Conservation (phyloP, 2,329 filamentous ascomycete genomes). For the Tolypocladium capitatum region DNA sequence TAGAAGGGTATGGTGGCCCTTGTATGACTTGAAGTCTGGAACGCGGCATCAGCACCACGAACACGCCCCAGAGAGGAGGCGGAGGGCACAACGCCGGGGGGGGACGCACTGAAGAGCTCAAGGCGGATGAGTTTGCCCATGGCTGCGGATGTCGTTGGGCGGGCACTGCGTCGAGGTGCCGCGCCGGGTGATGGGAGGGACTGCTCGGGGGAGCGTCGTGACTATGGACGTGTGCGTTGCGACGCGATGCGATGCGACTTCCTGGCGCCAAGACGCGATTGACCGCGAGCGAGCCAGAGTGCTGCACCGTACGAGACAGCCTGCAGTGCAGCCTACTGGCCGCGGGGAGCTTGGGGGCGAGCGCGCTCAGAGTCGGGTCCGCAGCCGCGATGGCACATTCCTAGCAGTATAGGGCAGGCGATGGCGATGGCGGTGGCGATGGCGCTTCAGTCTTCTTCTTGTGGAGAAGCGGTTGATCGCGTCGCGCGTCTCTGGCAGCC, state of each 20-base stretch:
- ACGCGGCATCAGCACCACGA: conserved; percentile 4
- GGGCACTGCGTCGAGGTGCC: background rate
- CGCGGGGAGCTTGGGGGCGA: background rate
- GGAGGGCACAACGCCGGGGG: conserved; percentile 15
- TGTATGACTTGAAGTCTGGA: conserved; percentile 97
- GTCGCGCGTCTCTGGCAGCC: background rate
- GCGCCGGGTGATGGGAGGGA: background rate
- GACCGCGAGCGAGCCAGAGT: background rate
- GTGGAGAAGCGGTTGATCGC: background rate
- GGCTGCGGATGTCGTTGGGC: conserved; percentile 19
- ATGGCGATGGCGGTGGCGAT: background rate
- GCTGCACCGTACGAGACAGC: background rate
- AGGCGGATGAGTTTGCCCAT: conserved; percentile 97
- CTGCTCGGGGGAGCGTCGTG: background rate
- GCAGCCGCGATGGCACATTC: background rate
- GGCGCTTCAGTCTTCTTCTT: background rate
- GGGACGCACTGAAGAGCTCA: conserved; percentile 67
- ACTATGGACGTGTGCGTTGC: background rate
- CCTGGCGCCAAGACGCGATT: background rate
- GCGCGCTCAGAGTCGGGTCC: background rate
- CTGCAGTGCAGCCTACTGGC: background rate
- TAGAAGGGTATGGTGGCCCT: conserved; percentile 84
- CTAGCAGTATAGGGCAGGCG: background rate
- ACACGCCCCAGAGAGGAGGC: background rate
- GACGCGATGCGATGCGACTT: background rate